Evolutionary conservation across 306 rosid species (phyloP), one percentile per base, ranked within the genome.

Genomic region (Cicer chorassanicum): DNA sequence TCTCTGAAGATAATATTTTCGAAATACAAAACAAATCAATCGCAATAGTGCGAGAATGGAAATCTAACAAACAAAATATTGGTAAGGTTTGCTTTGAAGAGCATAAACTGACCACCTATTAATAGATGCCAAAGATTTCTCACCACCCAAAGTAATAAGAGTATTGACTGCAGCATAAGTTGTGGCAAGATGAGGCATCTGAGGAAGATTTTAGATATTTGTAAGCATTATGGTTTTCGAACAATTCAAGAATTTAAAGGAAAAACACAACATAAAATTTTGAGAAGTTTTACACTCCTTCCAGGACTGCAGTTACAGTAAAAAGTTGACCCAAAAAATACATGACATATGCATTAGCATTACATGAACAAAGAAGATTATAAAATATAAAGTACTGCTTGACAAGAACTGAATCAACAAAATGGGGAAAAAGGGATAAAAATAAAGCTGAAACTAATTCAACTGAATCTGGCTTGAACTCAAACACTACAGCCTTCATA

Each of bases 151-250:
- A 12, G 97, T 87, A 71, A 93, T 85, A 62, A 93, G 97, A 18
- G 97, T 70, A 84, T 91, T 93, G 75, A 93, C 89, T 8, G 96
- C 94, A 83, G 98, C 97, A 81, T 93, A 91, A 65, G 97, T 93
- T 45, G 98, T 93, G 62, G 97, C 98, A 51, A 93, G 93, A 86
- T 93, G 98, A 73, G 98, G 96, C 89, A 93, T 57, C 98, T 93
- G 89, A 71, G 42, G 13, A 82, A 70, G 80, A 84, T 72, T 51
- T 41, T 63, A 76, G 68, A 34, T 11, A 81, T 8, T 75, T 36
- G 29, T 57, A 70, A 61, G 61, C 46, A 19, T 67, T 66, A 64
- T 44, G 34, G 18, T n/a, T 78, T 77, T 38, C 14, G 4, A 72
- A 68, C 40, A 41, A 11, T 18, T 16, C 36, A 55, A 39, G 56